phyloP scores from a whole-genome alignment of 306 rosid genomes.

The Cicer chorassanicum region DNA sequence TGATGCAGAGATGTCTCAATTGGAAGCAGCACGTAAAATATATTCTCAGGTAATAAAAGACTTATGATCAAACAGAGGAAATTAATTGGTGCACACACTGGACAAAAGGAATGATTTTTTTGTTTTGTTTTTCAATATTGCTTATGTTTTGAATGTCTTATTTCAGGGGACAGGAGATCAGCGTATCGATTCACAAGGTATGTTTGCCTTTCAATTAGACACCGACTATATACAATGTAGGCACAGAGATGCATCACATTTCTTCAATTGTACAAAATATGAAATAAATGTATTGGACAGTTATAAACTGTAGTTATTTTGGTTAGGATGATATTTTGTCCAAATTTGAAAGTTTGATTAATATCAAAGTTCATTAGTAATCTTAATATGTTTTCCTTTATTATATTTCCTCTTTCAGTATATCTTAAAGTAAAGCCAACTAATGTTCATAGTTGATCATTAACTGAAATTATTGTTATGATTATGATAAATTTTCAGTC shows the following conservation, averaged over 20 bases:
- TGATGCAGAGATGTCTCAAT: conserved; percentile 93
- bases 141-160: conserved; percentile 45
- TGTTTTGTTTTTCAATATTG: background rate
- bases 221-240: conserved; percentile 12
- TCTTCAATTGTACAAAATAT: conserved; percentile 7
- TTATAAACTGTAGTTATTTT: background rate
- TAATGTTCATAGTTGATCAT: background rate
- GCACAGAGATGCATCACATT: conserved; percentile 8
- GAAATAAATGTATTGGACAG: background rate
- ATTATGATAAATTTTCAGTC: background rate
- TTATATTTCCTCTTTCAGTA: conserved; percentile 1
- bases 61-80: conserved; percentile 30
- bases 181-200: conserved; percentile 70
- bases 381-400: conserved; percentile 12
- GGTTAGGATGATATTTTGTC: conserved; percentile 15
- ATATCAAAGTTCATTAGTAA: conserved; percentile 25
- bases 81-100: conserved; percentile 32
- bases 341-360: conserved; percentile 39
- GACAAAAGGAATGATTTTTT: conserved; percentile 8
- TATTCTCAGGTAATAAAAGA: conserved; percentile 75
- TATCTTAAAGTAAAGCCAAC: conserved; percentile 10
- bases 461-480: conserved; percentile 10
- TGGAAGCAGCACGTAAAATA: conserved; percentile 82
- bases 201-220: conserved; percentile 41
- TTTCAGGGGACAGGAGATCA: conserved; percentile 81